phyloP scores from a whole-genome alignment of 805 yeast genomes.

The Kodamaea fukazawae region DNA sequence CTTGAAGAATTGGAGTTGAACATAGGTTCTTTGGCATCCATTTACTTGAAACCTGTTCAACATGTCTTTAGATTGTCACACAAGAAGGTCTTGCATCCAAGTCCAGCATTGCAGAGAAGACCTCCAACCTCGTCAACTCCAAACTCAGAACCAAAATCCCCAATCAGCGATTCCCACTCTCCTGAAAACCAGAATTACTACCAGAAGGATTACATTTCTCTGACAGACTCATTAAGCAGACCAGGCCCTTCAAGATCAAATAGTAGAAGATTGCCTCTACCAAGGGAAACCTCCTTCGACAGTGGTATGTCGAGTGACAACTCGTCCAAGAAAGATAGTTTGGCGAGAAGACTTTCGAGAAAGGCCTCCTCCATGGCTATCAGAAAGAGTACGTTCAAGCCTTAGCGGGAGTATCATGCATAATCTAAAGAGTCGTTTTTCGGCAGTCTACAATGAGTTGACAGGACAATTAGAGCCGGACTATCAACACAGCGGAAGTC shows the following conservation, averaged over 20 bases:
- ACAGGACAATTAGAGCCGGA: too few relatives aligned
- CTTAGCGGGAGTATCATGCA: too few relatives aligned
- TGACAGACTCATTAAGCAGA: constrained; percentile 5
- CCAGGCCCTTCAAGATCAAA: constrained; percentile 9
- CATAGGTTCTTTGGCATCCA: constrained; percentile 78
- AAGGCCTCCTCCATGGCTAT: constrained; percentile 31
- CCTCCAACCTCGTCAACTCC: constrained; percentile 8
- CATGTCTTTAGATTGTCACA: constrained; percentile 71
- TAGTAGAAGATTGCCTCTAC: constrained; percentile 10
- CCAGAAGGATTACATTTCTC: constrained; percentile 4
- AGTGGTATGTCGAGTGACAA: constrained; percentile 17
- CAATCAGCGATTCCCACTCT: background rate
- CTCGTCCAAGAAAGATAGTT: constrained; percentile 20
- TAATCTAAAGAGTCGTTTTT: too few relatives aligned
- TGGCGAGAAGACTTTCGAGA: constrained; percentile 32
- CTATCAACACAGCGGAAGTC: too few relatives aligned
- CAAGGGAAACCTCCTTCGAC: constrained; percentile 21
- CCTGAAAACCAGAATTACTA: background rate
- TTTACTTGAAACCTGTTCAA: constrained; percentile 80
- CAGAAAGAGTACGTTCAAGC: constrained; percentile 15
- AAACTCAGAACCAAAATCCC: background rate
- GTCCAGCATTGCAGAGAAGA: constrained; percentile 41
- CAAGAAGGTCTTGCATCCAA: constrained; percentile 45
- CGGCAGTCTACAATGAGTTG: too few relatives aligned
- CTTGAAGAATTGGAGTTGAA: constrained; percentile 80